These are phyloP conservation scores for Mucor lusitanicus DNA, from an alignment of 371 early-diverging fungal genomes.

Conservation along the genomic window DNA sequence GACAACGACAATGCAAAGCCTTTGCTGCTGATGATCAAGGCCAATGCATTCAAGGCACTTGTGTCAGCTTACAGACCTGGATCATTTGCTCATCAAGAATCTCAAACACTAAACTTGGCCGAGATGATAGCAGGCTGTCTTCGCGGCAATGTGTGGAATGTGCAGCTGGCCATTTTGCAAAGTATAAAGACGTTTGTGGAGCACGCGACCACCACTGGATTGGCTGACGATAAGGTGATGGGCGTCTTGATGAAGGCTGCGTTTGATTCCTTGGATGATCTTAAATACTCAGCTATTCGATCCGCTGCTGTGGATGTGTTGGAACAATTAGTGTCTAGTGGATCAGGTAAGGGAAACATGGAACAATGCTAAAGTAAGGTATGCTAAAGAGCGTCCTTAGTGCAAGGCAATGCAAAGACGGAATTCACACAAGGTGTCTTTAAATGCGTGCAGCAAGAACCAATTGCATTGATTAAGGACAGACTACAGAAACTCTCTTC, in stretches of 20 bases:
- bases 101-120: slow-evolving; percentile 27
- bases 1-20: slow-evolving; percentile 69
- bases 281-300: slow-evolving; percentile 53
- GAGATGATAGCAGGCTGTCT: slow-evolving; percentile 45
- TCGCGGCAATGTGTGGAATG: slow-evolving; percentile 74
- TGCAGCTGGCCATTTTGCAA: slow-evolving; percentile 64
- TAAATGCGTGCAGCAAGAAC: slow-evolving; percentile 20
- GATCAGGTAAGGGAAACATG: slow-evolving; percentile 20
- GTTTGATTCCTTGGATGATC: slow-evolving; percentile 28
- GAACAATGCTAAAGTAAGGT: too few species aligned
- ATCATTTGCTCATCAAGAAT: slow-evolving; percentile 36
- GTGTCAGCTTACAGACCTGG: slow-evolving; percentile 59
- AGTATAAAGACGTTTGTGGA: slow-evolving; percentile 54
- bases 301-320: slow-evolving; percentile 43
- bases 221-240: not conserved
- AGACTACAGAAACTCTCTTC: slow-evolving; percentile 19
- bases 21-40: slow-evolving; percentile 65
- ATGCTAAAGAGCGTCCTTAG: too few species aligned
- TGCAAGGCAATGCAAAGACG: slow-evolving; percentile 15
- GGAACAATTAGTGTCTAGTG: slow-evolving; percentile 11
- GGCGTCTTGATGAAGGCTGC: slow-evolving; percentile 16
- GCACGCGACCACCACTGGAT: slow-evolving; percentile 12
- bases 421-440: slow-evolving; percentile 2
- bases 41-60: slow-evolving; percentile 71
- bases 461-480: slow-evolving; percentile 24